Conservation (phyloP, 2,329 filamentous ascomycete genomes). For the Curvularia hawaiiensis region DNA sequence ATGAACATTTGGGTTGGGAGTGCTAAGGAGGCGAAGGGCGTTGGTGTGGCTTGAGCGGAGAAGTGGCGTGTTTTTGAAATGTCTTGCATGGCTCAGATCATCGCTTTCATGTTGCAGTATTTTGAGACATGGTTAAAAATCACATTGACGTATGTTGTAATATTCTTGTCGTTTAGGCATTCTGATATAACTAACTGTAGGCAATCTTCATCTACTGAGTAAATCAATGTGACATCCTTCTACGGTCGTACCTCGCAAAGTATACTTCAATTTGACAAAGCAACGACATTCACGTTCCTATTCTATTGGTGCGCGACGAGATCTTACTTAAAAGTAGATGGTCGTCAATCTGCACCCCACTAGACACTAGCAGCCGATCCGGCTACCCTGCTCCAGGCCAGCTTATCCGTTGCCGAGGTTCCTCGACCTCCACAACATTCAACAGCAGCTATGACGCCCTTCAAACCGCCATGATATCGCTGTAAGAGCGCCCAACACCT, state of each 20-base stretch:
- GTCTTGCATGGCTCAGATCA: not conserved
- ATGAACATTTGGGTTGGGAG: not conserved
- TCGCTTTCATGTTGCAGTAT: not conserved
- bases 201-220: not conserved
- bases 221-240: not conserved
- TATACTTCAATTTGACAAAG: not conserved
- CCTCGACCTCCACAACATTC: conserved; percentile 18
- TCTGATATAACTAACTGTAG: not conserved
- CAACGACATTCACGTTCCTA: not conserved
- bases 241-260: not conserved
- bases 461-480: conserved; percentile 25
- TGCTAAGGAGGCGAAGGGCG: not conserved
- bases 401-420: conserved; percentile 32
- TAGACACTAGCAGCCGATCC: not conserved
- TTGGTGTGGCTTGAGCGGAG: not conserved
- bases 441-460: conserved; percentile 19
- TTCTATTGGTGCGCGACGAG: not conserved
- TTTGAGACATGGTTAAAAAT: not conserved
- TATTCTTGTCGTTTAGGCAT: not conserved
- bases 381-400: conserved; percentile 2
- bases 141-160: not conserved
- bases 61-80: not conserved
- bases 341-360: not conserved
- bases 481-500: conserved; percentile 6
- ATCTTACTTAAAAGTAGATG: not conserved